Conservation (phyloP, 208 protist species). For the Acanthamoeba lenticulata region DNA sequence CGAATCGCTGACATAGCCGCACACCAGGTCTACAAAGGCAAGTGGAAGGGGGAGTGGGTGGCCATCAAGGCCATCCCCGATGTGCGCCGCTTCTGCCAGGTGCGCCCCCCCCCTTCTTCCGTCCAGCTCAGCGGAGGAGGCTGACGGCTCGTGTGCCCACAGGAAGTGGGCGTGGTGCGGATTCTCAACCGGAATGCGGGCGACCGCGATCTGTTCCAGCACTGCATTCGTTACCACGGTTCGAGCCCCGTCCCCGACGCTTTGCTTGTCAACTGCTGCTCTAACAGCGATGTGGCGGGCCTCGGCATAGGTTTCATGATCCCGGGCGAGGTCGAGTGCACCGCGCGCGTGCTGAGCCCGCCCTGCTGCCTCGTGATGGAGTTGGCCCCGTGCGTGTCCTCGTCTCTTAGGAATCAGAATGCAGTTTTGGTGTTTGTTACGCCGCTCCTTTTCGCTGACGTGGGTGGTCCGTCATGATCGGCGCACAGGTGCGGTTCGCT, state of each 20-base stretch:
- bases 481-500: not conserved
- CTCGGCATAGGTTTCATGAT: not conserved
- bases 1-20: not conserved
- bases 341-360: not conserved
- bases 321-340: not conserved
- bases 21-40: not conserved
- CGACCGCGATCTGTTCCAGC: not conserved
- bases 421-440: too few relatives aligned
- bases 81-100: conserved; percentile 1
- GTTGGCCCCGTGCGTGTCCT: not conserved
- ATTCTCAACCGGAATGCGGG: conserved; percentile 22
- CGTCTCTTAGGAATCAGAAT: not conserved
- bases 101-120: not conserved
- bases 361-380: conserved; percentile 24
- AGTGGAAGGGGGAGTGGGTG: not conserved
- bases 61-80: conserved; percentile 29
- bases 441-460: too few relatives aligned
- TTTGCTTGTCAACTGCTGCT: too few relatives aligned
- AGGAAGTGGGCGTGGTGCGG: conserved; percentile 2
- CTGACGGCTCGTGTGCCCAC: not conserved
- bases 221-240: conserved; percentile 21
- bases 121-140: not conserved
- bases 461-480: too few relatives aligned
- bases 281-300: not conserved
- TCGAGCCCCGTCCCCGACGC: not conserved